Conservation (phyloP, 805 yeast species). For the Ogataea haglerorum region DNA sequence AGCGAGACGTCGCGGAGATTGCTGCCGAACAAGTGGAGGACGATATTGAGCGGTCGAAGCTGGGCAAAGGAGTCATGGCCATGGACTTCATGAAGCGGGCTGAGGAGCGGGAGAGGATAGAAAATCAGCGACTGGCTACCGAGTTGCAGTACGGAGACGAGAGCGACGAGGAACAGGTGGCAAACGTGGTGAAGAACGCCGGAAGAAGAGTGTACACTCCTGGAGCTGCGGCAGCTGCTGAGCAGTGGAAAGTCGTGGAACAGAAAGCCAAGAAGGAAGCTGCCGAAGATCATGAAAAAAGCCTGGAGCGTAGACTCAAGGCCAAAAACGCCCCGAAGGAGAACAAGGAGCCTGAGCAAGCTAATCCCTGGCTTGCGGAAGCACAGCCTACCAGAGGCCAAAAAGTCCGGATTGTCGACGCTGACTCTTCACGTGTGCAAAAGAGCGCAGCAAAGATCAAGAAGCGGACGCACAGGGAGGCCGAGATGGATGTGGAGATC, state of each 20-base stretch:
- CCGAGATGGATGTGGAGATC: slow-evolving; percentile 38
- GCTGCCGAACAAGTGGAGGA: slow-evolving; percentile 38
- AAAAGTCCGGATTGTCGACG: slow-evolving; percentile 46
- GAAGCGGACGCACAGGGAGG: slow-evolving; percentile 34
- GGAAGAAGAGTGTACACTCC: slow-evolving; percentile 87
- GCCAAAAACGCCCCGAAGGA: slow-evolving; percentile 4
- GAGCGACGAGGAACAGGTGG: slow-evolving; percentile 37
- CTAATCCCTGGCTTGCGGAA: slow-evolving; percentile 51
- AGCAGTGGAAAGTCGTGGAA: slow-evolving; percentile 36
- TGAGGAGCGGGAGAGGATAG: slow-evolving; percentile 60
- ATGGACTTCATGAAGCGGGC: slow-evolving; percentile 97
- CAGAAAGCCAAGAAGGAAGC: slow-evolving; percentile 41
- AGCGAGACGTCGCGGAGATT: slow-evolving; percentile 47
- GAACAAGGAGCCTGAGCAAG: slow-evolving; percentile 13
- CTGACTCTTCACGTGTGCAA: slow-evolving; percentile 45
- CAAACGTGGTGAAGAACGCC: slow-evolving; percentile 53
- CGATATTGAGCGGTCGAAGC: slow-evolving; percentile 36
- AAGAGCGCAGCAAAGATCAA: slow-evolving; percentile 46
- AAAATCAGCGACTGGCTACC: slow-evolving; percentile 52
- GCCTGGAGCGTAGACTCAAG: slow-evolving; percentile 40
- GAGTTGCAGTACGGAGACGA: slow-evolving; percentile 45
- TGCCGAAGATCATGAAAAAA: slow-evolving; percentile 48
- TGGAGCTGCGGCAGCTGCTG: slow-evolving; percentile 40
- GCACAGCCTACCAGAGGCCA: slow-evolving; percentile 36
- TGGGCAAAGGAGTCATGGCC: slow-evolving; percentile 86